A percentile compares a stretch with the other conserved stretches of the same genome.
Conservation (phyloP, 805 yeast species). For the Nakazawaea sp. region DNA sequence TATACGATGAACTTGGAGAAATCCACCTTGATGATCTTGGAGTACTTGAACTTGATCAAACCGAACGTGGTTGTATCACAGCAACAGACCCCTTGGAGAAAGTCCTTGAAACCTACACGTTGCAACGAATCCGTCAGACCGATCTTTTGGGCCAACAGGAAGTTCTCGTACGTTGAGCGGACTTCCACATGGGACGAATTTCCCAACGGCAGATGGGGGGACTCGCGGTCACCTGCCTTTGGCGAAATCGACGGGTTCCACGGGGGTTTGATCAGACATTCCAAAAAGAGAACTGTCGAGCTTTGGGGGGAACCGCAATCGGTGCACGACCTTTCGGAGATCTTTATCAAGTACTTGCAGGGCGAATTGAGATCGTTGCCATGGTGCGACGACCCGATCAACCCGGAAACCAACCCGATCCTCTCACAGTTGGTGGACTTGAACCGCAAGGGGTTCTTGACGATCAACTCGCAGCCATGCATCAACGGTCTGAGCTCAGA, state of each 20-base stretch:
- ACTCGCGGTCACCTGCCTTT: conserved; percentile 94
- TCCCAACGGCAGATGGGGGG: conserved; percentile 99
- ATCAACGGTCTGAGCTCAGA: conserved; percentile 71
- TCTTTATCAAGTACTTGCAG: conserved; percentile 62
- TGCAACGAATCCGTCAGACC: conserved; percentile 82
- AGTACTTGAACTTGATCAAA: conserved; percentile 50
- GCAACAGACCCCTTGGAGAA: conserved; percentile 78
- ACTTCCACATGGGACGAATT: conserved; percentile 97
- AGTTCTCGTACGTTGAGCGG: conserved; percentile 80
- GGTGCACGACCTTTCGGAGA: conserved; percentile 49
- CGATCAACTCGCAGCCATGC: conserved; percentile 93
- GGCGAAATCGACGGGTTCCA: conserved; percentile 85
- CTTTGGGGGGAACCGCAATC: conserved; percentile 82
- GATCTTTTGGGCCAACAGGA: conserved; percentile 93
- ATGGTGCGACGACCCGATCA: conserved; percentile 91
- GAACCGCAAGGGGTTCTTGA: conserved; percentile 62
- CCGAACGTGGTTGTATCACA: conserved; percentile 18
- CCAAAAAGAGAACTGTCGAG: conserved; percentile 71
- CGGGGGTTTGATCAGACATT: conserved; percentile 73
- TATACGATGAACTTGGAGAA: conserved; percentile 97
- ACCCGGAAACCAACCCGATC: conserved; percentile 65
- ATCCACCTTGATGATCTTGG: conserved; percentile 82
- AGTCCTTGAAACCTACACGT: conserved; percentile 76
- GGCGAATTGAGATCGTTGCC: conserved; percentile 76
- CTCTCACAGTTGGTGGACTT: conserved; percentile 51